Conservation (phyloP, 2,329 filamentous ascomycete species). For the Ceratocystis destructans region DNA sequence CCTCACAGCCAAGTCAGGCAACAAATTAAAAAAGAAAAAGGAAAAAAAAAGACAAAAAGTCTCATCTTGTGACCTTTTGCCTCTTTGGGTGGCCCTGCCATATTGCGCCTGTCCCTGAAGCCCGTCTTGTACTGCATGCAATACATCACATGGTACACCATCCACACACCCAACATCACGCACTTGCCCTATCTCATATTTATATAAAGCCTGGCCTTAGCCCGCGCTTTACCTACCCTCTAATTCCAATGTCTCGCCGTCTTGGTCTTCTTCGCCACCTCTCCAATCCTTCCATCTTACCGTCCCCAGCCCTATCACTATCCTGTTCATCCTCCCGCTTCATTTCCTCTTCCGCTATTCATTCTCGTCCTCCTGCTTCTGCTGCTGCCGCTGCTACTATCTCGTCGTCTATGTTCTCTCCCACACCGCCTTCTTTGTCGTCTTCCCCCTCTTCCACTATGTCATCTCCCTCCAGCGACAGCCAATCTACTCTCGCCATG, state of each 20-base stretch:
- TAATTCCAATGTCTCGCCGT: slow-evolving; percentile 15
- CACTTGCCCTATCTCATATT: neutral
- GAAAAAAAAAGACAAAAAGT: neutral
- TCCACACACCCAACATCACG: neutral
- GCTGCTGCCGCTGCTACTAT: neutral
- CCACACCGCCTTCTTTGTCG: neutral
- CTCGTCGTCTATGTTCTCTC: slow-evolving; percentile 7
- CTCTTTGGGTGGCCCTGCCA: neutral
- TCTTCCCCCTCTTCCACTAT: neutral
- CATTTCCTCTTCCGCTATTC: slow-evolving; percentile 17
- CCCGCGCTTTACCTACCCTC: neutral
- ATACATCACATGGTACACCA: neutral
- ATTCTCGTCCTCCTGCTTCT: slow-evolving; percentile 6
- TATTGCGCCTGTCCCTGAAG: neutral
- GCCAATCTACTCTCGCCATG: slow-evolving; percentile 2
- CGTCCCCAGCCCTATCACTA: slow-evolving; percentile 7
- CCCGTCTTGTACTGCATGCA: neutral
- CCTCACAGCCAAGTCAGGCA: slow-evolving; percentile 2
- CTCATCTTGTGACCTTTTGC: slow-evolving; percentile 3
- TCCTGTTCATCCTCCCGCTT: slow-evolving; percentile 8
- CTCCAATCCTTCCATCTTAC: slow-evolving; percentile 3
- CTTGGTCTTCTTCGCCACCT: slow-evolving; percentile 13
- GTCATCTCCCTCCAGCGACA: slow-evolving; percentile 1
- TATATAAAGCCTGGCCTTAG: slow-evolving; percentile 16
- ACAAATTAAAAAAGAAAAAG: neutral